Evolutionary conservation across 768 basidiomycete species (phyloP).

Genomic region (Lactarius vividus): DNA sequence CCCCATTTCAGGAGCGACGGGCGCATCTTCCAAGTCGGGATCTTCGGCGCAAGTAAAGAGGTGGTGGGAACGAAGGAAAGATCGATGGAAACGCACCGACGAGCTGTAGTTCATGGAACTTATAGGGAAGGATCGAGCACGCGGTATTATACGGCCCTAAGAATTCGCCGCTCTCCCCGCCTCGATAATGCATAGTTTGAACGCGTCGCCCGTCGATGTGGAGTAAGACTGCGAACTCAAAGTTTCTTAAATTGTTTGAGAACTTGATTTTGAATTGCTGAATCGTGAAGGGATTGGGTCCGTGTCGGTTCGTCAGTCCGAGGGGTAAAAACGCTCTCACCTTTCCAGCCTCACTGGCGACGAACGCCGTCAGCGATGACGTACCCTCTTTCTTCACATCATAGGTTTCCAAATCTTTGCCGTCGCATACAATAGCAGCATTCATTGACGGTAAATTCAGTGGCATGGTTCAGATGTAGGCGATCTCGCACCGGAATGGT

Average conservation of each 20-base stretch:
- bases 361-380: neutral
- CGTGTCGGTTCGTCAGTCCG: neutral
- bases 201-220: neutral
- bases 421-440: constrained; percentile 10
- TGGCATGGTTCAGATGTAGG: constrained; percentile 8
- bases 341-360: constrained; percentile 20
- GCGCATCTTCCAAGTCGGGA: neutral
- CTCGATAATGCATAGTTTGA: neutral
- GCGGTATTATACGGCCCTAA: neutral
- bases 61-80: neutral
- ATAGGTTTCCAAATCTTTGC: neutral
- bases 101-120: constrained; percentile 10
- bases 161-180: neutral
- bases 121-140: neutral
- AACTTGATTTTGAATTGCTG: constrained; percentile 6
- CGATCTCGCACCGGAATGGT: neutral
- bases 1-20: constrained; percentile 6
- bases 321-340: neutral
- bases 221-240: neutral
- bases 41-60: constrained; percentile 2
- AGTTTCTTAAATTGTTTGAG: neutral
- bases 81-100: neutral
- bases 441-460: neutral
- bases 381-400: neutral
- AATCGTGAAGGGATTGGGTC: neutral